Conservation (phyloP, 371 early-diverging fungal genomes). For the Sporodiniella umbellata region DNA sequence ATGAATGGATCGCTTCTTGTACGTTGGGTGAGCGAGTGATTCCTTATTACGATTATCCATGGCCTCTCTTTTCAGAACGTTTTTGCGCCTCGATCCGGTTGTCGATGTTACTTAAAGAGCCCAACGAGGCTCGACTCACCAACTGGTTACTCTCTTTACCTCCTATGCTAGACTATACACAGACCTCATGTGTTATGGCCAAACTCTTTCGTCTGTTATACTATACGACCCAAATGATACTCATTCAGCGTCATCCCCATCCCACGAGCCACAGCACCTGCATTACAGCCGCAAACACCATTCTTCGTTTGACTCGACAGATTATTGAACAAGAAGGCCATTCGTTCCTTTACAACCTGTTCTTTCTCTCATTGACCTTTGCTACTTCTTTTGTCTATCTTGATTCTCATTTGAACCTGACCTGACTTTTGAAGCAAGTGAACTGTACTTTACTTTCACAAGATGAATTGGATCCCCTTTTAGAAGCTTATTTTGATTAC, state of each 20-base stretch:
- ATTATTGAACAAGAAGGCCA: slow-evolving; percentile 24
- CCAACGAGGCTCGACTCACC: slow-evolving; percentile 19
- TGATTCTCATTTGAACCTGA: slow-evolving; percentile 1
- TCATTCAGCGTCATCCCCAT: slow-evolving; percentile 7
- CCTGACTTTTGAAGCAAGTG: slow-evolving; percentile 9
- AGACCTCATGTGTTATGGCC: slow-evolving; percentile 29
- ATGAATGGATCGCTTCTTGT: slow-evolving; percentile 34
- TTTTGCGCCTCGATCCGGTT: slow-evolving; percentile 40
- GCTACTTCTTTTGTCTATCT: slow-evolving; percentile 23
- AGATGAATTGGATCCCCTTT: slow-evolving; percentile 9
- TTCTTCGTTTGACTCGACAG: slow-evolving; percentile 41
- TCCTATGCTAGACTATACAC: slow-evolving; percentile 30
- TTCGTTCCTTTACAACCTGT: slow-evolving; percentile 24
- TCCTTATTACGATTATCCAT: slow-evolving; percentile 15
- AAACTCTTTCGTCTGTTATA: slow-evolving; percentile 40
- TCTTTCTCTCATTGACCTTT: slow-evolving; percentile 22
- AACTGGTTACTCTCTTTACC: slow-evolving; percentile 41
- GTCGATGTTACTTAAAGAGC: slow-evolving; percentile 22
- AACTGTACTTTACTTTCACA: slow-evolving; percentile 12
- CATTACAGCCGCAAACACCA: slow-evolving; percentile 34
- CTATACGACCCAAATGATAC: slow-evolving; percentile 40
- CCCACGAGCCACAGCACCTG: slow-evolving; percentile 19
- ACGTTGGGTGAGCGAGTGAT: slow-evolving; percentile 14
- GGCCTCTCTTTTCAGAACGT: slow-evolving; percentile 40
- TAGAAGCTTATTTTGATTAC: slow-evolving; percentile 13